Conservation (phyloP, 169 alveolate species). For the Plasmodium sp. region DNA sequence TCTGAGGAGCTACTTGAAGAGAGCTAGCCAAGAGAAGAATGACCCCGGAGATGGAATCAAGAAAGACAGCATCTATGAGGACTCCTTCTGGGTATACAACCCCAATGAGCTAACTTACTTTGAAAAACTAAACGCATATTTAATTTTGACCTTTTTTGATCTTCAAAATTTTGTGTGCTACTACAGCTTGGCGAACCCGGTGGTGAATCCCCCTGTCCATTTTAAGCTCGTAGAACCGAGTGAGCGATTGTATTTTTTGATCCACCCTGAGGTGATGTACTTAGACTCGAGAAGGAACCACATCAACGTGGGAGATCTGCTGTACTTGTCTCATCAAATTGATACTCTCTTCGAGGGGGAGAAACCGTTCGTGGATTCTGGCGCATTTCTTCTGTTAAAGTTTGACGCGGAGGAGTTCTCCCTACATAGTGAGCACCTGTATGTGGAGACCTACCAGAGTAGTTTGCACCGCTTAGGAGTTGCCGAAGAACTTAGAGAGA, state of each 20-base stretch:
- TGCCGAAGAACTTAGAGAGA: background rate
- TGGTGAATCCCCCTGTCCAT: constrained; percentile 13
- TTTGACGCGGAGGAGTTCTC: background rate
- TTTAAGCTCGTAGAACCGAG: background rate
- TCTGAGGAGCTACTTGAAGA: constrained; percentile 4
- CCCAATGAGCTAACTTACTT: constrained; percentile 12
- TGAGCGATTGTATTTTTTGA: constrained; percentile 20
- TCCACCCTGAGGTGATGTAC: constrained; percentile 14
- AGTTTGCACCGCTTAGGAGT: background rate
- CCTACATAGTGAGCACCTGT: background rate
- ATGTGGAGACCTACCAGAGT: background rate
- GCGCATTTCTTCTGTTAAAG: constrained; percentile 6
- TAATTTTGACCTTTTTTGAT: constrained; percentile 47
- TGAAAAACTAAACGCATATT: constrained; percentile 51
- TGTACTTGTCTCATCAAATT: constrained; percentile 37
- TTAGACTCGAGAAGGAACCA: background rate
- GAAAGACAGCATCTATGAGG: constrained; percentile 7
- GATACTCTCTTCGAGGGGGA: constrained; percentile 13
- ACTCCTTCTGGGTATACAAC: constrained; percentile 53
- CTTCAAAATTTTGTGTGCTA: constrained; percentile 35
- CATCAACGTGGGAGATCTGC: constrained; percentile 33
- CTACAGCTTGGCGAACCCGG: constrained; percentile 55
- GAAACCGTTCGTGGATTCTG: constrained; percentile 21
- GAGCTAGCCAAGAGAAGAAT: background rate
- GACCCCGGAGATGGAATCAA: background rate